Conservation (phyloP, 176 grass and related monocot genomes). For the Oryza rufipogon region DNA sequence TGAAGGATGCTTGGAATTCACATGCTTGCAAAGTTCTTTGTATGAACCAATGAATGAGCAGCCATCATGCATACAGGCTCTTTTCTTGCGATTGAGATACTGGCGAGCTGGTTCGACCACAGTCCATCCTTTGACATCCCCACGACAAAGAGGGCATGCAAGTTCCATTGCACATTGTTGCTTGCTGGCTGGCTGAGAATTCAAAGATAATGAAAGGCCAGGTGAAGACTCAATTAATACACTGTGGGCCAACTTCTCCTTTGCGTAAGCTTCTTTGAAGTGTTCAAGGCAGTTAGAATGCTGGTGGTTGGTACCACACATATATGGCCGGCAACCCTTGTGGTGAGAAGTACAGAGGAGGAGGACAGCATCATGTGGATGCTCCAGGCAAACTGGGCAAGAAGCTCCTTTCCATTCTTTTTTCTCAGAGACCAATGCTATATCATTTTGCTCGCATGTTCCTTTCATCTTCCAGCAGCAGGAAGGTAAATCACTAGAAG, state of each 20-base stretch:
- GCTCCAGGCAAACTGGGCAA: slow-evolving; percentile 91
- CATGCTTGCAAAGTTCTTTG: slow-evolving; percentile 78
- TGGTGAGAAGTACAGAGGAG: slow-evolving; percentile 92
- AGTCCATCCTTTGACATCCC: slow-evolving; percentile 92
- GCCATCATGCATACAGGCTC: slow-evolving; percentile 71
- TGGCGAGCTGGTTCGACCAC: slow-evolving; percentile 78
- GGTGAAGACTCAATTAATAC: slow-evolving; percentile 25
- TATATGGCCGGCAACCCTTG: slow-evolving; percentile 92
- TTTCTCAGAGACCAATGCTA: slow-evolving; percentile 56
- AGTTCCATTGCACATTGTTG: slow-evolving; percentile 62
- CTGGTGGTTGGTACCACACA: slow-evolving; percentile 85
- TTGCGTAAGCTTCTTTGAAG: slow-evolving; percentile 77
- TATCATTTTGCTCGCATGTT: slow-evolving; percentile 44
- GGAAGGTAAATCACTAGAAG: slow-evolving; percentile 38
- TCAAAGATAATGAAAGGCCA: slow-evolving; percentile 31
- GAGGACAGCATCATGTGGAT: slow-evolving; percentile 95
- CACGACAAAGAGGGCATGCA: slow-evolving; percentile 84
- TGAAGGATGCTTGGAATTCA: slow-evolving; percentile 63
- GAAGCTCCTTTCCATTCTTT: slow-evolving; percentile 82
- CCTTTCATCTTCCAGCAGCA: slow-evolving; percentile 37
- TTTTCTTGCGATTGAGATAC: slow-evolving; percentile 80
- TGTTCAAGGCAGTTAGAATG: slow-evolving; percentile 94
- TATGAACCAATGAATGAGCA: slow-evolving; percentile 84
- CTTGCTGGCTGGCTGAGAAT: slow-evolving; percentile 32
- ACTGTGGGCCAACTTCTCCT: slow-evolving; percentile 47